Evolutionary conservation across 306 rosid genomes (phyloP).

Genomic region (Ormosia semicastrata): DNA sequence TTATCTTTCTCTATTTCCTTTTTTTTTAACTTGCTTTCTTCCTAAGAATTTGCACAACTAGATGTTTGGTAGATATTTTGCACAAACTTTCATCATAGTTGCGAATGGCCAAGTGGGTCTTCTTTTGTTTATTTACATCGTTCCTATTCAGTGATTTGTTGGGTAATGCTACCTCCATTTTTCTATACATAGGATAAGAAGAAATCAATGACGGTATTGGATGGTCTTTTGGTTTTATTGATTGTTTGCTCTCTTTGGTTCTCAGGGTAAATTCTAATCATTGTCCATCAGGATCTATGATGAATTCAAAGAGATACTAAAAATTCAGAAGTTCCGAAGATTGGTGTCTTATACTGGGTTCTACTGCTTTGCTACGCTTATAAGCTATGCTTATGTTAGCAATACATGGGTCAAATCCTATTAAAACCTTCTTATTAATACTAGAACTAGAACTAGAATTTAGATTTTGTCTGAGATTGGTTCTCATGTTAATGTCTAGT

Average conservation of each 20-base stretch:
- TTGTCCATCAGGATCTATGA: constrained; percentile 41
- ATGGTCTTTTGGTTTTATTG: background rate
- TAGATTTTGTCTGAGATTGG: background rate
- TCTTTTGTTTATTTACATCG: background rate
- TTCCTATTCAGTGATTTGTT: background rate
- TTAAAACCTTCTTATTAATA: background rate
- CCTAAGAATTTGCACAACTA: no score
- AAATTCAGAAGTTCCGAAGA: constrained; percentile 84
- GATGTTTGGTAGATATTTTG: no score
- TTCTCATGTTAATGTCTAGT: constrained; percentile 1
- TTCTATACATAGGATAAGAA: background rate
- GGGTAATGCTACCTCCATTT: background rate
- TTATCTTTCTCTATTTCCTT: no score
- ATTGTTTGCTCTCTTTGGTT: constrained; percentile 1
- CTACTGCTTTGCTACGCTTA: constrained; percentile 63
- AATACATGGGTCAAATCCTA: constrained; percentile 60
- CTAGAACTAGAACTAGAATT: no score
- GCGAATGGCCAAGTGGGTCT: background rate
- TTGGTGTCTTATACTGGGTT: constrained; percentile 73
- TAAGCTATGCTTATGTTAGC: constrained; percentile 69
- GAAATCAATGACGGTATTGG: background rate
- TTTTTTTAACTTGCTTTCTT: no score
- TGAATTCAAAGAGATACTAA: no score
- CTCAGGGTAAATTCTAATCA: constrained; percentile 19
- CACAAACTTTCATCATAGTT: background rate